A percentile compares a stretch with the other conserved stretches of the same genome.
These are phyloP conservation scores for Rhynchospora breviuscula DNA, from an alignment of 176 grass and related monocot genomes.

Conservation along the genomic window DNA sequence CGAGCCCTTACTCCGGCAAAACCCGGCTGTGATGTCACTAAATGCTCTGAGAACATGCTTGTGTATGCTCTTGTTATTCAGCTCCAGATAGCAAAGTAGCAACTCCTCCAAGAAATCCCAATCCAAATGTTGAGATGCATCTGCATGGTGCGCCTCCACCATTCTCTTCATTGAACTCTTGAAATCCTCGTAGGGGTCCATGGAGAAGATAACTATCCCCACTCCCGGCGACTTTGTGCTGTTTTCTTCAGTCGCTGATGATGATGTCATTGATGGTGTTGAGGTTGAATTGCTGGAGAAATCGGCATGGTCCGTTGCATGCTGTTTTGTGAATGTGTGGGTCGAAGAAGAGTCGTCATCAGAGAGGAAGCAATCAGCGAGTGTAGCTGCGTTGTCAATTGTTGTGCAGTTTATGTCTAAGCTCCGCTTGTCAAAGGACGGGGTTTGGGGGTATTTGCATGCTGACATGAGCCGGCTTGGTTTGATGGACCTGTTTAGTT, in stretches of 20 bases:
- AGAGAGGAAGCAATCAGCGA: conserved; percentile 68
- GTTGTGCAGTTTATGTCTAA: neutral
- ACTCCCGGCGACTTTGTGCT: neutral
- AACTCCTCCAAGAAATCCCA: conserved; percentile 87
- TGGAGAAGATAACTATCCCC: conserved; percentile 46
- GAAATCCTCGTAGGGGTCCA: conserved; percentile 67
- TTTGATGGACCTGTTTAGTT: conserved; percentile 26
- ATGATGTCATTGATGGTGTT: neutral
- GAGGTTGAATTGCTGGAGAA: neutral
- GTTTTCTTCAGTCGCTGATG: neutral
- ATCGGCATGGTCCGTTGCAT: neutral
- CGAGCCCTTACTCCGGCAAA: no score
- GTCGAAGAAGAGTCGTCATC: conserved; percentile 13
- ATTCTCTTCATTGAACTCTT: conserved; percentile 48
- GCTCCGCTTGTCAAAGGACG: conserved; percentile 29
- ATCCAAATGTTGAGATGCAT: conserved; percentile 30
- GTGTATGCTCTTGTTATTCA: conserved; percentile 54
- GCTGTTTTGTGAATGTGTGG: neutral
- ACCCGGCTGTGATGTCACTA: no score
- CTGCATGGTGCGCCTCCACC: conserved; percentile 29
- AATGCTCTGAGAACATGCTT: no score
- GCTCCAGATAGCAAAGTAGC: conserved; percentile 65
- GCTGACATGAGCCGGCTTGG: conserved; percentile 49
- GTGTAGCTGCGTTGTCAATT: conserved; percentile 39
- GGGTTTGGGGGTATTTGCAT: conserved; percentile 57